Evolutionary conservation across 371 early-diverging fungal genomes (phyloP), one percentile per base, ranked within the genome.

Genomic region (Syncephalastrum monosporum): DNA sequence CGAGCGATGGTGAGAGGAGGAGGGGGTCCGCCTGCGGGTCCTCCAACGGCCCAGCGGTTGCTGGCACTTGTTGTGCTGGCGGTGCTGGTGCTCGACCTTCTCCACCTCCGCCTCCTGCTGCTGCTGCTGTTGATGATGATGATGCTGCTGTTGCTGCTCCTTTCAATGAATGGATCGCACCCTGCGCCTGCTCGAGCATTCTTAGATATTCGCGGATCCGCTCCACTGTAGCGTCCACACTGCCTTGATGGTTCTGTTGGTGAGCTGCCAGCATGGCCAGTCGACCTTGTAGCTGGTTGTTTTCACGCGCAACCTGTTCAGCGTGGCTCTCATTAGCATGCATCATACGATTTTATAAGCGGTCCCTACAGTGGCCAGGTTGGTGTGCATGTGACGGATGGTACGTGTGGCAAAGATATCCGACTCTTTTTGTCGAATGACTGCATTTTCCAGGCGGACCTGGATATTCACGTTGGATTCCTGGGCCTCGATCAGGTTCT

Each of bases 381-480:
- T 77, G 7, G 83, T 72, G 55, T 82, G 81, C 61, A 84, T 76
- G 63, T 72, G 60, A 49, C 73, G 77, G 33, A 84, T 81, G 6
- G 74, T 72, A 50, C 77, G 81, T 12, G 80, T 75, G 19, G 85
- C 82, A 64, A 63, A 76, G 7, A 76, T 75, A 23, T 81, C 79
- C 3, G 77, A 71, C 57, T 81, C 75, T 53, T 79, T 84, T 63
- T 84, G 85, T 16, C 71, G 74, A 42, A 70, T 72, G 2, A 84
- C 61, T 5, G 85, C 79, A 49, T 67, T 77, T 47, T 84, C 82
- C 14, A 84, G 60, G 17, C 79, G 72, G 4, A 77, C 60, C 52
- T 83, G 83, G 15, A 84, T 66, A 49, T 82, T 82, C 33, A 83
- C 82, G 65, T 84, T 84, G 27, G 76, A 65, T 56, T 83, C 85